Evolutionary conservation across 805 yeast genomes (phyloP), one percentile per base, ranked within the genome.

Genomic region (Lipomyces spencermartinsiae): DNA sequence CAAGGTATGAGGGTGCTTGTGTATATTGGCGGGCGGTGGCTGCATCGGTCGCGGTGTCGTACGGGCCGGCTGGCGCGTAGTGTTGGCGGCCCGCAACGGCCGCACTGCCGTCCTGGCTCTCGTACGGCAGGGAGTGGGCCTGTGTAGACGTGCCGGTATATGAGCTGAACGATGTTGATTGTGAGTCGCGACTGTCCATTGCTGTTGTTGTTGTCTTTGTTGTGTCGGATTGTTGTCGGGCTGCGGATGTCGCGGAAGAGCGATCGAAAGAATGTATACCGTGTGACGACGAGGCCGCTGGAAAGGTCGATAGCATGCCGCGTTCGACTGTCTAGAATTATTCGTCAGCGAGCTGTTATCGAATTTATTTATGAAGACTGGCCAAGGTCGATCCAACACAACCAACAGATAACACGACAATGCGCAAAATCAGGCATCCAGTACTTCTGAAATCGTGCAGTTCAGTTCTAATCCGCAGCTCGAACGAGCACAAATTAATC

Each of bases 141-240:
- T 59, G 70, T 5, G 64, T 34, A 9, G 64, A 34, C 8, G 46
- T 33, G 12, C 60, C 65, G 34, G 57, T 46, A 37, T 66, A 66
- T 19, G 61, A 25, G 29, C 61, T 62, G 61, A 64, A 67, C n/a
- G 70, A 60, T 12, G 61, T 39, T n/a, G 67, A 25, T 31, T 64
- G 70, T 10, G 70, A 35, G 63, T 67, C 70, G 39, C 70, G 69
- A 16, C 67, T 29, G 62, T 67, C 70, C 70, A 67, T 67, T 54
- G 22, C 19, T 19, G 37, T 4, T 9, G 64, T 19, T 1, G 43
- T 3, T 37, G 10, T 37, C 43, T 37, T 37, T 37, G 43, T 9
- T 4, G 8, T 7, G 49, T 43, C 6, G 22, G 49, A 43, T 43
- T 43, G 49, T 16, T 22, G 49, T n/a, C n/a, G n/a, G 19, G 49